These are phyloP conservation scores for Kalanchoe fedtschenkoi DNA, from an alignment of 164 flowering plant species.

Conservation along the genomic window DNA sequence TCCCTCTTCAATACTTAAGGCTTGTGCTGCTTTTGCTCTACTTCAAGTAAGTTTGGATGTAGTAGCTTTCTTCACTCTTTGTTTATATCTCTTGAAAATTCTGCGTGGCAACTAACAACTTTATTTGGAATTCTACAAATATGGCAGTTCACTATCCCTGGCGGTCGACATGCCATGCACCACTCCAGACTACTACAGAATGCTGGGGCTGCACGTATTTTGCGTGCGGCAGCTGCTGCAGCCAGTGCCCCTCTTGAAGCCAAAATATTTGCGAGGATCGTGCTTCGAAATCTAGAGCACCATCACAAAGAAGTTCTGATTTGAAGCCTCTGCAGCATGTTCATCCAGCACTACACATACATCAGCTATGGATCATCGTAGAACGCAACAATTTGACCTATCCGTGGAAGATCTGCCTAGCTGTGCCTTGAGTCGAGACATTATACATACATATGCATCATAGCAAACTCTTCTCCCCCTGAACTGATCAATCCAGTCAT, in stretches of 20 bases:
- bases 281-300: slow-evolving; percentile 90
- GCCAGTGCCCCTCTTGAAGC: slow-evolving; percentile 88
- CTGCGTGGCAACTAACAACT: neutral
- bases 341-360: neutral
- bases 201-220: slow-evolving; percentile 65
- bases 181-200: slow-evolving; percentile 76
- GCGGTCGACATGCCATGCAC: slow-evolving; percentile 85
- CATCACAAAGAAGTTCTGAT: slow-evolving; percentile 45
- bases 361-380: neutral
- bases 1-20: slow-evolving; percentile 66
- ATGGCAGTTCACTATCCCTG: slow-evolving; percentile 78
- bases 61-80: neutral
- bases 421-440: neutral
- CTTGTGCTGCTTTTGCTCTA: slow-evolving; percentile 97
- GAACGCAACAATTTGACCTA: neutral
- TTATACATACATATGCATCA: too few relatives aligned
- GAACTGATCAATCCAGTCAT: too few relatives aligned
- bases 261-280: slow-evolving; percentile 81
- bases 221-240: slow-evolving; percentile 90
- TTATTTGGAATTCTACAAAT: too few relatives aligned
- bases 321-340: neutral
- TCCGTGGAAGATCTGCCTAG: neutral
- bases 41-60: slow-evolving; percentile 25
- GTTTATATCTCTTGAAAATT: neutral
- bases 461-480: too few relatives aligned